phyloP scores from a whole-genome alignment of 2,329 filamentous ascomycete genomes.

The Apiospora sp. region DNA sequence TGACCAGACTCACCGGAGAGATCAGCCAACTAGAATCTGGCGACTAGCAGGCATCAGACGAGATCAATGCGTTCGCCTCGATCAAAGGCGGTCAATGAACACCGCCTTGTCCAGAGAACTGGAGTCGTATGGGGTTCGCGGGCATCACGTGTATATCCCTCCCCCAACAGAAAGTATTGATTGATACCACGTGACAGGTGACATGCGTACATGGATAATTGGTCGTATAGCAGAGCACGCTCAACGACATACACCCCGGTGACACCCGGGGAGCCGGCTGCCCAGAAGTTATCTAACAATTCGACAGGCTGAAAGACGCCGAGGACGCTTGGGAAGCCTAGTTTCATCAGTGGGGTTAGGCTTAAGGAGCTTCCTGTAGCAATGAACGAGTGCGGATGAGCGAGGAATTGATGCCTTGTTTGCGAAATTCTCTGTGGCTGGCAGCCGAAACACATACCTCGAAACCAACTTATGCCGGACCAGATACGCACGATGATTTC shows the following conservation, averaged over 20 bases:
- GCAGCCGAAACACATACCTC: background rate
- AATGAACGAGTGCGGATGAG: background rate
- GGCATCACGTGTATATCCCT: background rate
- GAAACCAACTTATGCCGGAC: background rate
- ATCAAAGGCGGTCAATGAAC: constrained; percentile 5
- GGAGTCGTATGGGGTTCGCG: background rate
- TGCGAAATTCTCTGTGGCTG: background rate
- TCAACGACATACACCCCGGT: background rate
- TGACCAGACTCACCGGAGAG: background rate
- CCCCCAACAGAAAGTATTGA: background rate
- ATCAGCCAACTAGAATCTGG: background rate
- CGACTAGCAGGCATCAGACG: constrained; percentile 1
- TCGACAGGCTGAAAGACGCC: background rate
- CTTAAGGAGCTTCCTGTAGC: background rate
- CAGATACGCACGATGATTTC: background rate
- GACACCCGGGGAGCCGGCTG: constrained; percentile 7
- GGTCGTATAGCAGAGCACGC: background rate
- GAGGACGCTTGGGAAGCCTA: background rate
- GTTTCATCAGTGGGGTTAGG: constrained; percentile 5
- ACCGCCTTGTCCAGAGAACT: constrained; percentile 12
- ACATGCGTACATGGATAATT: background rate
- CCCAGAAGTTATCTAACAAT: background rate
- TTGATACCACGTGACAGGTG: constrained; percentile 14
- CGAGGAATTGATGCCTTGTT: background rate
- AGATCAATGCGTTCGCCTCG: constrained; percentile 5